Base-by-base conservation (phyloP, 768 basidiomycete species). In the Trametes elegans region DNA sequence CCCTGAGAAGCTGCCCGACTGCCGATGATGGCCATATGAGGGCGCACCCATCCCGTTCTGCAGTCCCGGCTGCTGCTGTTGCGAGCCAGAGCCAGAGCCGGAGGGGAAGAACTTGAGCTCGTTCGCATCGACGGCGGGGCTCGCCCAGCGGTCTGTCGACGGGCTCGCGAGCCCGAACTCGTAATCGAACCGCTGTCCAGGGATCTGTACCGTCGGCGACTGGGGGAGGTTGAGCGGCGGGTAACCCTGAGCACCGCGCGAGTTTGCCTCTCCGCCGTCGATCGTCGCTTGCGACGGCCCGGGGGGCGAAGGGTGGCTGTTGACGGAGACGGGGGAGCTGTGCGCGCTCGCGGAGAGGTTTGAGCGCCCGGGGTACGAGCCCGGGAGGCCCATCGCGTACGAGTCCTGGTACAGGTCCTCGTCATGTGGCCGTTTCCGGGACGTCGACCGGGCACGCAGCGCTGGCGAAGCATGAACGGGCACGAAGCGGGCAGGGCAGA, bases 281-380 rank as follows among this genome's bases (percentile, higher is more conserved):
- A 82, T 82, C 35, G 76, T 63, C 11, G 73, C 66, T 80, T 81
- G 44, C 16, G 54, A 26, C 29, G 46, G 54, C 8, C 57, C 57
- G 6, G 83, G 72, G 14, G 88, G 88, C 3, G 88, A 90, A 3
- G 88, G 86, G 24, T 86, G 71, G 68, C 71, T 66, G 59, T 85
- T 84, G 13, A 76, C 80, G 11, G 88, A 91, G 2, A 82, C 81
- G 1, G 88, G 88, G 13, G 88, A 91, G 65, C 88, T 86, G 62
- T 88, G 87, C 7, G 83, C 76, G 65, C 87, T 89, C 51, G 27
- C 57, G 36, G 47, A 35, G 9, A 79, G 71, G 36, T 68, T 77
- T 11, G 76, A 60, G 23, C 68, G 70, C 43, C 69, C 69, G 42
- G 67, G 66, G 47, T 67, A 65, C 24, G 70, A 67, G 47, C 67